Conservation (phyloP, 106 monocot species). For the Apostasia ramifera region DNA sequence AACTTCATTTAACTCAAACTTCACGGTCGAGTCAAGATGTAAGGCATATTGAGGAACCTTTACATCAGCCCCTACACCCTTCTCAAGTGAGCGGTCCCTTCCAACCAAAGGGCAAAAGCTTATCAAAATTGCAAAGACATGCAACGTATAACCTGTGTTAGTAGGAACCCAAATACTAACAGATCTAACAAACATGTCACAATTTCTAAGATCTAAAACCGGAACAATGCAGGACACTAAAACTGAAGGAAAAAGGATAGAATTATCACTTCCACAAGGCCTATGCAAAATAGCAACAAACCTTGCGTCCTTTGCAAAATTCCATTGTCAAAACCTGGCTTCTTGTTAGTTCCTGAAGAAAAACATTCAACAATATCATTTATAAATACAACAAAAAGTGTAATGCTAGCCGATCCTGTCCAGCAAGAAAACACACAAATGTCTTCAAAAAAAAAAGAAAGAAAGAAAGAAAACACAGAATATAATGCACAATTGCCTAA, state of each 20-base stretch:
- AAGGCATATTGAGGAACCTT: no score
- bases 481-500: background rate
- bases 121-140: background rate
- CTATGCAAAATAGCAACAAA: constrained; percentile 15
- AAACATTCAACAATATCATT: background rate
- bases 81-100: background rate
- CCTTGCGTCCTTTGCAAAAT: constrained; percentile 87
- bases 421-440: background rate
- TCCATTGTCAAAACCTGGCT: constrained; percentile 89
- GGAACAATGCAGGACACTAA: background rate
- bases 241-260: background rate
- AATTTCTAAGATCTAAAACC: no score
- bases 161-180: background rate
- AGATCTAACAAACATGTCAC: background rate
- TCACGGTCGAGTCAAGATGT: no score
- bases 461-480: background rate
- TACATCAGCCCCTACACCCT: no score
- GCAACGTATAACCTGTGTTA: background rate
- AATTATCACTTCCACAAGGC: background rate
- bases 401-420: background rate
- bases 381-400: background rate
- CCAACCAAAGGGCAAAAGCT: background rate
- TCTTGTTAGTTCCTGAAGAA: constrained; percentile 77
- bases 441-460: background rate
- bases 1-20: no score